These are phyloP conservation scores for Ochetophila trinervis DNA, from an alignment of 306 rosid genomes.

Conservation along the genomic window DNA sequence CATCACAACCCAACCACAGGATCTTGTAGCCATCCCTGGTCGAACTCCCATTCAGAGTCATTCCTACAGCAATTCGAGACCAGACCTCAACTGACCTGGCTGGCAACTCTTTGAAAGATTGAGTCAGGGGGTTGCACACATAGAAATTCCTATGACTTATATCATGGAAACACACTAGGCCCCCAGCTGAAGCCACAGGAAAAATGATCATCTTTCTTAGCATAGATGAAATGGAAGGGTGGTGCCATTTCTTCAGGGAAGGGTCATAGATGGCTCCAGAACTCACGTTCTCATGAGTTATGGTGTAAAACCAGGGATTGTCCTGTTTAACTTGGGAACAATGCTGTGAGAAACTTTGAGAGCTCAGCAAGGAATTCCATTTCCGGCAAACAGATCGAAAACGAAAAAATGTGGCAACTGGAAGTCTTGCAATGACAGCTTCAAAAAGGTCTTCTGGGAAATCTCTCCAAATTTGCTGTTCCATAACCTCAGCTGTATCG, in stretches of 20 bases:
- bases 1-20: conserved; percentile 72
- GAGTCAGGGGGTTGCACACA: conserved; percentile 87
- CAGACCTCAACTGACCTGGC: conserved; percentile 66
- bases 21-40: conserved; percentile 66
- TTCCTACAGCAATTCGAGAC: conserved; percentile 79
- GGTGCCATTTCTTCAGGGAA: conserved; percentile 81
- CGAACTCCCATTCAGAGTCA: conserved; percentile 55
- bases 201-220: conserved; percentile 49
- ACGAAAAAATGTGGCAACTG: conserved; percentile 68
- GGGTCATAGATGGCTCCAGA: conserved; percentile 91
- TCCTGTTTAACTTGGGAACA: conserved; percentile 55
- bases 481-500: conserved; percentile 56
- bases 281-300: conserved; percentile 63
- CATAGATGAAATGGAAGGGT: conserved; percentile 54
- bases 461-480: conserved; percentile 72
- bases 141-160: conserved; percentile 62
- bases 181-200: conserved; percentile 96
- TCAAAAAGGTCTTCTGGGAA: conserved; percentile 85
- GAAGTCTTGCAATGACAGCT: conserved; percentile 84
- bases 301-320: conserved; percentile 84
- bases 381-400: conserved; percentile 72
- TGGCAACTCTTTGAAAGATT: conserved; percentile 85
- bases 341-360: conserved; percentile 67
- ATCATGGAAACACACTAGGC: conserved; percentile 82
- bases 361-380: conserved; percentile 78